Percentiles rank a stretch among this genome's conserved stretches.
These are phyloP conservation scores for Kernera saxatilis DNA, from an alignment of 345 rosid species.

Conservation along the genomic window DNA sequence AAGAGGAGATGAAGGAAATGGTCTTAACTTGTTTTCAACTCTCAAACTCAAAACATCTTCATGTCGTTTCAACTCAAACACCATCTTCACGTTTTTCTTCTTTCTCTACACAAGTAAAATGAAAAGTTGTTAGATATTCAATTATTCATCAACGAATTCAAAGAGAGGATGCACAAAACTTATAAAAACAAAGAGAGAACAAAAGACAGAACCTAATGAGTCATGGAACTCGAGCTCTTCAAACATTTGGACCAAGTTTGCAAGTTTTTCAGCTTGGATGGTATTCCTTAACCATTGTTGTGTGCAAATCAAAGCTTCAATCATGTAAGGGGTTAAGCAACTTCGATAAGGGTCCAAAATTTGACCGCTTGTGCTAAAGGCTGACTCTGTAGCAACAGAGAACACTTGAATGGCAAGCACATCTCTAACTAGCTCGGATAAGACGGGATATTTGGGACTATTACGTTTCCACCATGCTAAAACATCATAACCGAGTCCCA, in stretches of 20 bases:
- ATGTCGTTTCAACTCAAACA: too few relatives aligned
- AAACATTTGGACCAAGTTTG: background rate
- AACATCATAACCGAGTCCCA: background rate
- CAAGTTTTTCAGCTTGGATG: background rate
- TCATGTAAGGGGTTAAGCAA: background rate
- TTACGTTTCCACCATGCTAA: background rate
- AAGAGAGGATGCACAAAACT: too few relatives aligned
- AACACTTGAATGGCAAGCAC: background rate
- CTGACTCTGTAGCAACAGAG: background rate
- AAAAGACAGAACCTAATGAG: too few relatives aligned
- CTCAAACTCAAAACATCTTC: too few relatives aligned
- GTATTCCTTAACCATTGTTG: too few relatives aligned
- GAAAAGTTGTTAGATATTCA: too few relatives aligned
- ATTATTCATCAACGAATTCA: too few relatives aligned
- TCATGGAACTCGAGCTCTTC: background rate
- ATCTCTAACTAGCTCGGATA: background rate
- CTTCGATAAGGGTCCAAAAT: background rate
- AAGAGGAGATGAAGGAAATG: too few relatives aligned
- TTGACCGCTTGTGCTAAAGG: background rate
- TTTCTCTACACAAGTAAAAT: too few relatives aligned
- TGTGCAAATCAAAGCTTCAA: background rate
- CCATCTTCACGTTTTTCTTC: too few relatives aligned
- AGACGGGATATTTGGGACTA: background rate
- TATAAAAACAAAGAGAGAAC: too few relatives aligned
- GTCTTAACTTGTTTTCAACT: too few relatives aligned